Percentiles rank a stretch among this genome's conserved stretches.
phyloP scores from a whole-genome alignment of 73 alveolate species.

The Blepharisma japonicum region DNA sequence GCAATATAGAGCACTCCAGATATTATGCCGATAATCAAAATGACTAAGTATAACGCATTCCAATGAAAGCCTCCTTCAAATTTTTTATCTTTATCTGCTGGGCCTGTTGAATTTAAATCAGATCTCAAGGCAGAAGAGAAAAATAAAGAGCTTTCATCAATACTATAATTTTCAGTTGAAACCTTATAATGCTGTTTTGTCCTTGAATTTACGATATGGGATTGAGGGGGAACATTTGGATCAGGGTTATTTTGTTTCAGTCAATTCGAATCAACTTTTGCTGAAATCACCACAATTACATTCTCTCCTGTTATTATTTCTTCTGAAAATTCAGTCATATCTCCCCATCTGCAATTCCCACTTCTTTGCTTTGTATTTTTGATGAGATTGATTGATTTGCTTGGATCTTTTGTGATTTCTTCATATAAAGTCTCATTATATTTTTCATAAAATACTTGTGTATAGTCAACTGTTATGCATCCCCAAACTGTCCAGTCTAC shows the following conservation, averaged over 20 bases:
- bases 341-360: slow-evolving; percentile 33
- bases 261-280: slow-evolving; percentile 67
- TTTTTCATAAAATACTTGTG: slow-evolving; percentile 34
- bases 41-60: no score
- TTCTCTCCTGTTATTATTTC: slow-evolving; percentile 31
- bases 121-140: background rate
- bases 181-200: slow-evolving; percentile 25
- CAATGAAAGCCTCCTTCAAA: no score
- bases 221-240: slow-evolving; percentile 67
- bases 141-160: background rate
- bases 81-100: no score
- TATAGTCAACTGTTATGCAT: slow-evolving; percentile 27
- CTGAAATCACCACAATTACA: slow-evolving; percentile 43
- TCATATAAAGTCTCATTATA: slow-evolving; percentile 20
- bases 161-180: background rate
- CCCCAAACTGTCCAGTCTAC: slow-evolving; percentile 45
- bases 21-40: no score
- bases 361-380: slow-evolving; percentile 33
- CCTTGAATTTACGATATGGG: slow-evolving; percentile 60
- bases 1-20: no score
- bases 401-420: slow-evolving; percentile 18
- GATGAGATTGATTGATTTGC: slow-evolving; percentile 26
- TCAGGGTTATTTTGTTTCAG: slow-evolving; percentile 58
- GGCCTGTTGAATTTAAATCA: no score
- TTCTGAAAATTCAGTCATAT: background rate